These are phyloP conservation scores for Quaeritorhiza haematococci DNA, from an alignment of 371 early-diverging fungal species.

Conservation along the genomic window DNA sequence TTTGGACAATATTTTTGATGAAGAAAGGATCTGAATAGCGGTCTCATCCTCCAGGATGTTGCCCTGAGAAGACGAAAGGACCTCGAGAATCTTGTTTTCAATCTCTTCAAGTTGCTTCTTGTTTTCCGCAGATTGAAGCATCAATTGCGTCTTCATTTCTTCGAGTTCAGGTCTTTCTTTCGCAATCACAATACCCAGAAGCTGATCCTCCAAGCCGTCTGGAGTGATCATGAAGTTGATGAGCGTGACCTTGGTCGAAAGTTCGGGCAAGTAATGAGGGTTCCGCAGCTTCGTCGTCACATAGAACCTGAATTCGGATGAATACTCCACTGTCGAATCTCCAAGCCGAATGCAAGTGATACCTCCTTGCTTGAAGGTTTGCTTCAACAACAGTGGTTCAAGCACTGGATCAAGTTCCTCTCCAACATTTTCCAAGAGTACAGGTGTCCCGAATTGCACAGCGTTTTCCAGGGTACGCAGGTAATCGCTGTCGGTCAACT, in stretches of 20 bases:
- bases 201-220: slow-evolving; percentile 51
- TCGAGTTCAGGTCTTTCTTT: slow-evolving; percentile 53
- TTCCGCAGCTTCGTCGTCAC: slow-evolving; percentile 51
- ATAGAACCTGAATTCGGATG: slow-evolving; percentile 51
- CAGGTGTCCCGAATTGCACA: slow-evolving; percentile 51
- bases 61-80: slow-evolving; percentile 45
- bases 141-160: slow-evolving; percentile 48
- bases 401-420: slow-evolving; percentile 51
- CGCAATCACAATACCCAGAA: slow-evolving; percentile 54
- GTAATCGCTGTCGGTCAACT: slow-evolving; percentile 47
- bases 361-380: slow-evolving; percentile 53
- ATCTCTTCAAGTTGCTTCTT: slow-evolving; percentile 49
- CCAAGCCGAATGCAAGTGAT: slow-evolving; percentile 49
- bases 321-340: slow-evolving; percentile 49
- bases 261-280: slow-evolving; percentile 51
- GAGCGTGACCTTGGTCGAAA: slow-evolving; percentile 49
- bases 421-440: slow-evolving; percentile 46
- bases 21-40: slow-evolving; percentile 48
- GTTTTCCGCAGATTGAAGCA: slow-evolving; percentile 49
- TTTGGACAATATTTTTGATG: slow-evolving; percentile 49
- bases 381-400: slow-evolving; percentile 48
- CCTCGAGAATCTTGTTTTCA: slow-evolving; percentile 51
- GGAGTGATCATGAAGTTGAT: slow-evolving; percentile 56
- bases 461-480: slow-evolving; percentile 48
- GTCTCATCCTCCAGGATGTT: slow-evolving; percentile 56